phyloP scores from a whole-genome alignment of 768 basidiomycete species.

The Podaxis pistillaris region DNA sequence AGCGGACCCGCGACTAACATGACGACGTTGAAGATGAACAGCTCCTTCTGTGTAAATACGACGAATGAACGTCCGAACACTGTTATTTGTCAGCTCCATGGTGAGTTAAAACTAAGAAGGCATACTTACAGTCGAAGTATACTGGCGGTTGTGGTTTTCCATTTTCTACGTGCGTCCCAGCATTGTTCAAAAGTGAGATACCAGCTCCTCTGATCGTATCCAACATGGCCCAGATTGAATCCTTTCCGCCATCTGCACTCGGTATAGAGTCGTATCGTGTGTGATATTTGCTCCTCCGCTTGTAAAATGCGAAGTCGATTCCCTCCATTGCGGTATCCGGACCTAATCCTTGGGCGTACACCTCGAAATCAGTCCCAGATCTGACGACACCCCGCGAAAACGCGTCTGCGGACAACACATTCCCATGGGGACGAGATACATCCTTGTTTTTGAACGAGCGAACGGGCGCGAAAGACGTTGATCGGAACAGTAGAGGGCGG shows the following conservation, averaged over 20 bases:
- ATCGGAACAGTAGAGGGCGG: constrained; percentile 68
- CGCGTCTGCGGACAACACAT: constrained; percentile 59
- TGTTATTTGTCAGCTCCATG: constrained; percentile 21
- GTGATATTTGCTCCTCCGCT: constrained; percentile 66
- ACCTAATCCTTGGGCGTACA: constrained; percentile 45
- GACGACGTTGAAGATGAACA: constrained; percentile 53
- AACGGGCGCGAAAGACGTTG: constrained; percentile 52
- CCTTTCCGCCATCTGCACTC: constrained; percentile 44
- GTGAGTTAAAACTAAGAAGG: background rate
- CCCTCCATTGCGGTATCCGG: constrained; percentile 43
- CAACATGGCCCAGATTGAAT: constrained; percentile 68
- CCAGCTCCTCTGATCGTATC: constrained; percentile 53
- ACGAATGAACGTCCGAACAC: constrained; percentile 54
- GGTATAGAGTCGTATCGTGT: constrained; percentile 66
- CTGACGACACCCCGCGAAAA: constrained; percentile 58
- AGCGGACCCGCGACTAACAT: constrained; percentile 56
- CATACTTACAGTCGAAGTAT: constrained; percentile 64
- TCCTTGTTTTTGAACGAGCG: constrained; percentile 40
- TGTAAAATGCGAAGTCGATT: constrained; percentile 73
- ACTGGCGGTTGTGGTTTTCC: constrained; percentile 36
- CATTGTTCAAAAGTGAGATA: constrained; percentile 48
- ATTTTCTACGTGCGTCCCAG: constrained; percentile 21
- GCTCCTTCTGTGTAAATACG: constrained; percentile 44
- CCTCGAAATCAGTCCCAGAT: constrained; percentile 64
- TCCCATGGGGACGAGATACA: constrained; percentile 64